Base-by-base conservation (phyloP, 225 moss, liverwort and hornwort species). In the Marchantia polymorpha region DNA sequence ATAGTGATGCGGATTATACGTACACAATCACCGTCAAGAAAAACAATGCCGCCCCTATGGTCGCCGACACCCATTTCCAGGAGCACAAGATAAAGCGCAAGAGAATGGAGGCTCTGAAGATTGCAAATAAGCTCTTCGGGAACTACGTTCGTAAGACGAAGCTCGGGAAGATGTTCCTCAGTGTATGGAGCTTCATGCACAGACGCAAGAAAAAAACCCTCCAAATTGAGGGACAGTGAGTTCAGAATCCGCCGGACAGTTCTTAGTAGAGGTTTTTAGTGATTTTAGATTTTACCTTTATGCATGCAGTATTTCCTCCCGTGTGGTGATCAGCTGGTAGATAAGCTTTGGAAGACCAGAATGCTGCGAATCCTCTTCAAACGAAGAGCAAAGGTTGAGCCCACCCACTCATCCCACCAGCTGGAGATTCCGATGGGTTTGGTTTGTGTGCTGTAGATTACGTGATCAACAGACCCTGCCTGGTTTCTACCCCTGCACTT, bases 1-100 rank as follows among this genome's bases (percentile, higher is more conserved):
- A 70, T 69, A 79, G 78, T 69, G 78, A 79, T 58, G 78, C 69
- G 54, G 69, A 79, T 69, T 79, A 79, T 69, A 79, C 78, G 26
- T 79, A 79, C 78, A 79, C 78, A 11, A 79, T 79, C 69, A 79
- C 78, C 0, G 69, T 79, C 52, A 79, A 79, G 78, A 79, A 69
- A 54, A 79, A 79, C 69, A 69, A 69, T 54, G 78, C 53, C 53
- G 17, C 78, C 12, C 68, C 69, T 6, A 39, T 79, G 39, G 78
- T 79, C 13, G 52, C 78, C 19, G 78, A 79, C 30, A 12, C 51
- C 16, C 78, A 79, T 14, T 79, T 29, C 53, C 78, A 79, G 25
- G 78, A 79, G 20, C 78, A 79, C 78, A 79, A 79, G 56, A 39
- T 79, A 3, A 79, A 79, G 69, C 78, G 78, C 68, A 79, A 79